phyloP scores from a whole-genome alignment of 192 early-diverging fungal species.

The Coemansia sp. region DNA sequence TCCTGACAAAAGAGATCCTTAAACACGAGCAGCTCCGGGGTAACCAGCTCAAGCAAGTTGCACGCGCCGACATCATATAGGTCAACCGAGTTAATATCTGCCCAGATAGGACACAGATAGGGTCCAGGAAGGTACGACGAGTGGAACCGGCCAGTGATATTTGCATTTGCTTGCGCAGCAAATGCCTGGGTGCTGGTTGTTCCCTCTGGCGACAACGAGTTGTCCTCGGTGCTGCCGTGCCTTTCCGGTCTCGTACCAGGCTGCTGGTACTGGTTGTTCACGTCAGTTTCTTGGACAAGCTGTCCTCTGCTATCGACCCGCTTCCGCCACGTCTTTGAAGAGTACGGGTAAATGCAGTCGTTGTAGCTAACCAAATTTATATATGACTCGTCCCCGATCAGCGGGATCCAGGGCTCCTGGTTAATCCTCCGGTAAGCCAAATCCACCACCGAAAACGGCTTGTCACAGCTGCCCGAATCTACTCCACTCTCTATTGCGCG shows the following conservation, averaged over 20 bases:
- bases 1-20: conserved; percentile 49
- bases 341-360: conserved; percentile 35
- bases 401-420: conserved; percentile 46
- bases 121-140: conserved; percentile 39
- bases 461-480: conserved; percentile 25
- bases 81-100: conserved; percentile 47
- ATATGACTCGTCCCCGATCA: conserved; percentile 18
- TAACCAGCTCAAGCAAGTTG: conserved; percentile 40
- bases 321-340: conserved; percentile 31
- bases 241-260: neutral
- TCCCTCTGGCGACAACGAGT: neutral
- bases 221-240: neutral
- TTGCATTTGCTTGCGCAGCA: conserved; percentile 24
- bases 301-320: neutral
- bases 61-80: conserved; percentile 44
- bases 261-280: conserved; percentile 1
- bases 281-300: neutral
- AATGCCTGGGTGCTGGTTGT: conserved; percentile 23
- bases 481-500: conserved; percentile 10
- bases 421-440: conserved; percentile 45
- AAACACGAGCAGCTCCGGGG: conserved; percentile 44
- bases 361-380: conserved; percentile 7
- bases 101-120: conserved; percentile 48
- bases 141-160: conserved; percentile 41
- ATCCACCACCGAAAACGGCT: conserved; percentile 46